phyloP scores from a whole-genome alignment of 257 asterid species.

The Marsdenia floribunda region DNA sequence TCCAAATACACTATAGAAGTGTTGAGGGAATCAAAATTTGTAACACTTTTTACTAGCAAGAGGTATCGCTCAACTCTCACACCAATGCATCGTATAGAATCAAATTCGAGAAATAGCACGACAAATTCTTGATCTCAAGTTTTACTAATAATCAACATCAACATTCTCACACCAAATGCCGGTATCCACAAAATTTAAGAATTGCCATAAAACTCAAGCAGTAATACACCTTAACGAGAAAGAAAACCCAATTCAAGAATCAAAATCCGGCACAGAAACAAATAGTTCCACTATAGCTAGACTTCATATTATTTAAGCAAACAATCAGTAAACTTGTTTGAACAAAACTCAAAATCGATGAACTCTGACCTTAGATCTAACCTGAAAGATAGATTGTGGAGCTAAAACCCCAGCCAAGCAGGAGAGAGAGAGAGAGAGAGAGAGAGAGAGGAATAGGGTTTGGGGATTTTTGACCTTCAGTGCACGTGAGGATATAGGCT shows the following conservation, averaged over 20 bases:
- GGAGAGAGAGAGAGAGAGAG: background rate
- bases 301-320: background rate
- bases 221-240: background rate
- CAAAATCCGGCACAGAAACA: background rate
- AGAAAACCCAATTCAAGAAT: background rate
- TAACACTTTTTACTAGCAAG: background rate
- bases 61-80: background rate
- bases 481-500: slow-evolving; percentile 7
- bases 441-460: slow-evolving; percentile 26
- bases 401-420: slow-evolving; percentile 7
- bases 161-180: background rate
- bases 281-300: background rate
- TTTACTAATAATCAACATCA: background rate
- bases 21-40: background rate
- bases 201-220: background rate
- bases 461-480: slow-evolving; percentile 7
- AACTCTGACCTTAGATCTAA: slow-evolving; percentile 6
- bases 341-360: background rate
- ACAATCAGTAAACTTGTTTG: background rate
- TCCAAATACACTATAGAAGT: background rate
- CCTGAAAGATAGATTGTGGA: slow-evolving; percentile 8
- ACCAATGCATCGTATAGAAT: background rate
- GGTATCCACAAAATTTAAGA: background rate
- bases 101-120: background rate
- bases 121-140: background rate